These are phyloP conservation scores for Pythium grandisporangium DNA, from an alignment of 352 stramenopile genomes.

Conservation along the genomic window DNA sequence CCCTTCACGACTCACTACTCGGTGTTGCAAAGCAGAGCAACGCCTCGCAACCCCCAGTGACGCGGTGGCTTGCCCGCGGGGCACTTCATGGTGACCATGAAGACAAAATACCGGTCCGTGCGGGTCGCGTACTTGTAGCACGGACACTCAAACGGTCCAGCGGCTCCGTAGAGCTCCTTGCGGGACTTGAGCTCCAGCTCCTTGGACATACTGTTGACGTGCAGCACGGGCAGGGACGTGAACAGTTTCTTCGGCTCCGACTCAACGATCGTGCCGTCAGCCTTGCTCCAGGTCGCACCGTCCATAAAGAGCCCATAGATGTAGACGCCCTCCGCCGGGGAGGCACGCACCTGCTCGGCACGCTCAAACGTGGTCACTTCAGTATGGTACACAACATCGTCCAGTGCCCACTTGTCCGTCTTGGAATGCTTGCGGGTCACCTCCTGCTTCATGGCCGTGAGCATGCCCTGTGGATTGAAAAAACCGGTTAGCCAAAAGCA, in stretches of 20 bases:
- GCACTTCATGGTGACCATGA: slow-evolving; percentile 92
- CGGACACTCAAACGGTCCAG: slow-evolving; percentile 92
- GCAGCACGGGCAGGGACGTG: slow-evolving; percentile 91
- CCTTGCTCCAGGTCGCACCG: slow-evolving; percentile 93
- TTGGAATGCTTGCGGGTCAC: slow-evolving; percentile 95
- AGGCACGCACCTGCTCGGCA: slow-evolving; percentile 80
- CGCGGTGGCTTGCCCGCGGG: slow-evolving; percentile 81
- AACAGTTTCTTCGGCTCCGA: slow-evolving; percentile 97
- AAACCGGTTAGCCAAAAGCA: slow-evolving; percentile 98
- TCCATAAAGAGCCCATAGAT: slow-evolving; percentile 98
- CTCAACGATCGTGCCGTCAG: slow-evolving; percentile 92
- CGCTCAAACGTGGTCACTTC: slow-evolving; percentile 94
- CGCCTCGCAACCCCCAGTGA: slow-evolving; percentile 93
- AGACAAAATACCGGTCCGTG: slow-evolving; percentile 96
- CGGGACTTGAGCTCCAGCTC: slow-evolving; percentile 88
- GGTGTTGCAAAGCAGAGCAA: slow-evolving; percentile 93
- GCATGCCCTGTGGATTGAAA: slow-evolving; percentile 97
- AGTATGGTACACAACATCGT: slow-evolving; percentile 97
- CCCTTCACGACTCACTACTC: too few relatives aligned
- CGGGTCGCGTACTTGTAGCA: slow-evolving; percentile 96
- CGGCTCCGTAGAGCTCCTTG: slow-evolving; percentile 89
- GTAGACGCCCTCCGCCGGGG: slow-evolving; percentile 93
- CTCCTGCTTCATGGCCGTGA: slow-evolving; percentile 99
- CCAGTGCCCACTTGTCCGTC: slow-evolving; percentile 95
- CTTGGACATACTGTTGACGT: slow-evolving; percentile 94